Conservation (phyloP, 2,329 filamentous ascomycete species). For the Aspergillus oerlinghausenensis region DNA sequence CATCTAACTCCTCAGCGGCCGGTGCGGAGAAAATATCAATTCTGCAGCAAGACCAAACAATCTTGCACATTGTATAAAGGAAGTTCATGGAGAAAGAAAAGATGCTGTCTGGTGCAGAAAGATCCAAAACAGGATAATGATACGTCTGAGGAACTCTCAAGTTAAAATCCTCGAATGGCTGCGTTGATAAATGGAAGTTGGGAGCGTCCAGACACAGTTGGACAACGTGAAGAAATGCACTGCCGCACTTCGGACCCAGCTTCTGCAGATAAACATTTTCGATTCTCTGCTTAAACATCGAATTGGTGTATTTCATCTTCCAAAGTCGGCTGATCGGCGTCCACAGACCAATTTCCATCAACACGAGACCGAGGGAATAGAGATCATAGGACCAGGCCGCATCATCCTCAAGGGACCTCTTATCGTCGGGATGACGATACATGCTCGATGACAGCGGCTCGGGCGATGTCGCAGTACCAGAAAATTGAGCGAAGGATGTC, state of each 20-base stretch:
- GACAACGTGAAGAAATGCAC: constrained; percentile 58
- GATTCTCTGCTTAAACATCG: constrained; percentile 60
- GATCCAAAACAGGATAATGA: constrained; percentile 40
- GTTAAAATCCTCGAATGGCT: constrained; percentile 38
- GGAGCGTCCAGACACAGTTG: constrained; percentile 58
- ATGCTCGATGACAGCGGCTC: constrained; percentile 51
- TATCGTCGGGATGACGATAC: constrained; percentile 56
- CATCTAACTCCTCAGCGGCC: constrained; percentile 37
- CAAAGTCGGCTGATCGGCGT: constrained; percentile 57
- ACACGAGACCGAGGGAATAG: constrained; percentile 57
- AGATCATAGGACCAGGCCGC: constrained; percentile 49
- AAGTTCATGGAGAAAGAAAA: constrained; percentile 44
- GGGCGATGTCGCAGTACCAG: constrained; percentile 44
- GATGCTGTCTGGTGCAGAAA: constrained; percentile 36
- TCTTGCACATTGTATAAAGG: constrained; percentile 40
- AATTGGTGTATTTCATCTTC: constrained; percentile 60
- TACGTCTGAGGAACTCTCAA: constrained; percentile 39
- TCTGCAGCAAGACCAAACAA: constrained; percentile 38
- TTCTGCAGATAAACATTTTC: constrained; percentile 60
- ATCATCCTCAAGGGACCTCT: constrained; percentile 35
- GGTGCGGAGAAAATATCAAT: constrained; percentile 41
- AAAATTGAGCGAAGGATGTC: constrained; percentile 57
- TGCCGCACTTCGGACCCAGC: constrained; percentile 60
- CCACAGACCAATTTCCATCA: constrained; percentile 63
- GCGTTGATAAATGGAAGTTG: constrained; percentile 44